phyloP scores from a whole-genome alignment of 2,329 filamentous ascomycete species.

The Diaporthe vexans region DNA sequence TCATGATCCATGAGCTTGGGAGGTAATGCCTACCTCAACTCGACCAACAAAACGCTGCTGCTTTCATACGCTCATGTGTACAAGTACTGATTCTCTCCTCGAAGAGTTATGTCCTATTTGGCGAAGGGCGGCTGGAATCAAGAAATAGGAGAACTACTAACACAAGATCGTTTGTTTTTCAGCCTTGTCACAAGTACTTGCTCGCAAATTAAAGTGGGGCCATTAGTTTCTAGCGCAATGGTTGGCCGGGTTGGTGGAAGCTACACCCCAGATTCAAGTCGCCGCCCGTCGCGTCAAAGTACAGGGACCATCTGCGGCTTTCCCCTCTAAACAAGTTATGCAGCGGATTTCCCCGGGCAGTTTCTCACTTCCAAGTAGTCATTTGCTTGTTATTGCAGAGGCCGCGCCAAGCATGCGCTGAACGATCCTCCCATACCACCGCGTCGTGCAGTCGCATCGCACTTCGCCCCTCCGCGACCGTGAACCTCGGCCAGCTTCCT shows the following conservation, averaged over 20 bases:
- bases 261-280: neutral
- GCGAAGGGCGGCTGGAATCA: neutral
- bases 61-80: neutral
- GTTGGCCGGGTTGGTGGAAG: slow-evolving; percentile 6
- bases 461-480: neutral
- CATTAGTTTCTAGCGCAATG: neutral
- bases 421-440: slow-evolving; percentile 16
- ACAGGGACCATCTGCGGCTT: neutral
- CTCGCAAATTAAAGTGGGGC: slow-evolving; percentile 19
- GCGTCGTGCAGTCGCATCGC: slow-evolving; percentile 29
- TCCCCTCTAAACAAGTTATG: neutral
- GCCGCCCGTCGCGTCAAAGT: neutral
- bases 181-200: neutral
- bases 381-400: neutral
- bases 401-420: slow-evolving; percentile 29
- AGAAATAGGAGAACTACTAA: neutral
- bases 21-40: slow-evolving; percentile 9
- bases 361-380: neutral
- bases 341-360: neutral
- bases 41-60: slow-evolving; percentile 15
- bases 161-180: neutral
- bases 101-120: neutral
- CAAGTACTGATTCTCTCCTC: neutral
- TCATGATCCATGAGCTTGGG: neutral
- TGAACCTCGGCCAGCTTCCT: neutral